A percentile compares a stretch with the other conserved stretches of the same genome.
Evolutionary conservation across 2,329 filamentous ascomycete genomes (phyloP).

Genomic region (Neofusicoccum parvum): DNA sequence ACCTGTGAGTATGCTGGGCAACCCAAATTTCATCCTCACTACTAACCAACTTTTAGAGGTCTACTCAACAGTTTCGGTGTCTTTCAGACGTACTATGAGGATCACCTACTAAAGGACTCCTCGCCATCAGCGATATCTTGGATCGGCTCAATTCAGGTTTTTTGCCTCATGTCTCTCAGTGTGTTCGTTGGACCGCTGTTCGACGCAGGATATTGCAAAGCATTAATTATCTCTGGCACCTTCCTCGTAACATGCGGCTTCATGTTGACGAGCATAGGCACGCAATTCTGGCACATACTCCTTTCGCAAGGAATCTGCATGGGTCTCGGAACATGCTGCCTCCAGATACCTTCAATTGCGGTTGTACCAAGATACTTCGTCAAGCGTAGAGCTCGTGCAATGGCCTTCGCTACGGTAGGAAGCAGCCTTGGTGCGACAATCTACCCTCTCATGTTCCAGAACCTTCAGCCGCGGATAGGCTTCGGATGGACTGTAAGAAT

Average conservation of each 20-base stretch:
- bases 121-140: constrained; percentile 49
- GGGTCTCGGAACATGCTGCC: constrained; percentile 47
- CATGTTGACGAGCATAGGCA: constrained; percentile 54
- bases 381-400: constrained; percentile 45
- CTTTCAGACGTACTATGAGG: constrained; percentile 53
- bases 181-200: constrained; percentile 52
- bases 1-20: neutral
- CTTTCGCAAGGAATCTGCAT: constrained; percentile 53
- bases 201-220: constrained; percentile 50
- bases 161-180: constrained; percentile 49
- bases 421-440: constrained; percentile 28
- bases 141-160: constrained; percentile 54
- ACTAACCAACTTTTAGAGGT: constrained; percentile 24
- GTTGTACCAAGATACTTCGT: constrained; percentile 53
- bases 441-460: constrained; percentile 56
- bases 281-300: constrained; percentile 52
- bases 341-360: constrained; percentile 49
- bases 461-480: constrained; percentile 59
- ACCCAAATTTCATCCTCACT: neutral
- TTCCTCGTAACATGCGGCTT: constrained; percentile 51
- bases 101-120: constrained; percentile 40
- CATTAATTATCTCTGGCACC: constrained; percentile 45
- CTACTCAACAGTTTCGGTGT: constrained; percentile 52
- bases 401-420: constrained; percentile 49
- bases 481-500: constrained; percentile 67